Evolutionary conservation across 2,329 filamentous ascomycete genomes (phyloP), one percentile per base, ranked within the genome.

Genomic region (Trichoderma semiorbis): DNA sequence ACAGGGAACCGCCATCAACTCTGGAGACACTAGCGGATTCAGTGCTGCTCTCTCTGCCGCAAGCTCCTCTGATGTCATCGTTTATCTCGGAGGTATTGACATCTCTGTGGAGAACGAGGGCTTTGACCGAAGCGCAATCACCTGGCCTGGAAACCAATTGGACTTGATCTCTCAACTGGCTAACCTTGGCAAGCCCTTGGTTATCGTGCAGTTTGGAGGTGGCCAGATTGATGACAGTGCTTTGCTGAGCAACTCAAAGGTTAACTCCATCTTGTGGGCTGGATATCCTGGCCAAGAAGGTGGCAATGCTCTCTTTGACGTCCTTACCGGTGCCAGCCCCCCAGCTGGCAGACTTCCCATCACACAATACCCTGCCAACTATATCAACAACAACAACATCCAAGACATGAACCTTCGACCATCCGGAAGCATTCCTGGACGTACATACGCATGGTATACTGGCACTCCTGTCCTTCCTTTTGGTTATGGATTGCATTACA

Each of bases 271-370:
- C 0, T 74, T 90, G 0, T 90, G 88, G 88, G 86, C 81, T 0
- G 87, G 88, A 0, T 90, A 88, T 71, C 88, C 89, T 0, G 88
- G 89, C 1, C 88, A 90, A 77, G 85, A 85, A 50, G 89, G 89
- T 14, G 89, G 89, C 3, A 78, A 79, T 10, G 89, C 88, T 0
- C 76, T 90, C 12, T 79, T 89, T 63, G 83, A 89, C 71, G 81
- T 90, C 69, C 75, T 90, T 36, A 85, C 82, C 10, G 88, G 88
- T 2, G 80, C 79, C 3, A 78, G 77, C 3, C 81, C 85, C 0
- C 86, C 86, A 3, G 88, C 87, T 8, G 88, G 86, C 1, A 81
- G 88, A 50, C 77, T 90, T 5, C 85, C 87, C 0, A 79, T 86
- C 2, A 90, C 88, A 1, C 84, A 88, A 76, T 90, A 90, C 74